A percentile compares a stretch with the other conserved stretches of the same genome.
Conservation (phyloP, 768 basidiomycete genomes). For the Amanita pseudoporphyria region DNA sequence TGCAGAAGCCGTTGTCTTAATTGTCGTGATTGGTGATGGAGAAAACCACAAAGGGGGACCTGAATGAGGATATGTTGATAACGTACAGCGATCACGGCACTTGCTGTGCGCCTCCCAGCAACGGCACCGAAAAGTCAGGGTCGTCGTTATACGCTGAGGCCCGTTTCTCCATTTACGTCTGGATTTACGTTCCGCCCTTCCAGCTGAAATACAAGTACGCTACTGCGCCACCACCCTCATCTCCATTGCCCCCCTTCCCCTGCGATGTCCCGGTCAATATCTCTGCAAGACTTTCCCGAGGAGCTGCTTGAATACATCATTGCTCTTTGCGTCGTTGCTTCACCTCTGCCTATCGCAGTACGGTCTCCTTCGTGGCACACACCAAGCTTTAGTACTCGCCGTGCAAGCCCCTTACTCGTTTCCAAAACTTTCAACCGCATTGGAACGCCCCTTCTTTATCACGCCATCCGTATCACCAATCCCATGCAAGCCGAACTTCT, state of each 20-base stretch:
- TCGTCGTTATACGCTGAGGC: neutral
- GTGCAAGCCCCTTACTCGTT: constrained; percentile 38
- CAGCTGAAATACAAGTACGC: constrained; percentile 1
- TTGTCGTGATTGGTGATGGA: no score
- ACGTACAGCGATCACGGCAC: no score
- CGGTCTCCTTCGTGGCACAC: constrained; percentile 17
- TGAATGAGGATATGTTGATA: no score
- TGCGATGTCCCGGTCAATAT: constrained; percentile 2
- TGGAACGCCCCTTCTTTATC: constrained; percentile 47
- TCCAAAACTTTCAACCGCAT: constrained; percentile 46
- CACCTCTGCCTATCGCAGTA: constrained; percentile 16
- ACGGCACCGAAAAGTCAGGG: neutral
- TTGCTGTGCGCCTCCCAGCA: neutral
- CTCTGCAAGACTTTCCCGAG: constrained; percentile 21
- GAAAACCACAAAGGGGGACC: no score
- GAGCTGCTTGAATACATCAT: constrained; percentile 26
- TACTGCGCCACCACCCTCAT: neutral
- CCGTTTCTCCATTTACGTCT: constrained; percentile 1
- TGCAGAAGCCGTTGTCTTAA: no score
- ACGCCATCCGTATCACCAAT: constrained; percentile 35
- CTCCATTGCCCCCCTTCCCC: neutral
- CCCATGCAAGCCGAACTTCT: constrained; percentile 30
- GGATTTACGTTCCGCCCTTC: constrained; percentile 1
- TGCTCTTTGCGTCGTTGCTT: constrained; percentile 16
- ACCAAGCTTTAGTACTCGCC: constrained; percentile 12